These are phyloP conservation scores for Oryza australiensis DNA, from an alignment of 176 grass and related monocot species.

Conservation along the genomic window DNA sequence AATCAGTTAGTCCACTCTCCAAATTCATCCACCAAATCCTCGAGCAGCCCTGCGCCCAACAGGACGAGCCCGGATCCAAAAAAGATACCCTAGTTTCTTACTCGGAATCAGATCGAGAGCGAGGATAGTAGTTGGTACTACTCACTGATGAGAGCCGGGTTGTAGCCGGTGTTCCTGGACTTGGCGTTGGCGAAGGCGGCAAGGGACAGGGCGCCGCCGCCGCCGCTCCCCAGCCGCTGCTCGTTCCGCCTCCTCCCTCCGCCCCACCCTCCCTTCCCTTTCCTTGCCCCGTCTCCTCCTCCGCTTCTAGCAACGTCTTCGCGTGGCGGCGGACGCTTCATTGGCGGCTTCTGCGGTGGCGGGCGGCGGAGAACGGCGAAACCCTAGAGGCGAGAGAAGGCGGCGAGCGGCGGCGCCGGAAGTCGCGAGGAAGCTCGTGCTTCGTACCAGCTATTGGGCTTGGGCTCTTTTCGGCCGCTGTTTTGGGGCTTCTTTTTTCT, in stretches of 20 bases:
- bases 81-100: not conserved
- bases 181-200: conserved; percentile 83
- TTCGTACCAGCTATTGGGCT: not conserved
- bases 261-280: conserved; percentile 50
- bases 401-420: too few species aligned
- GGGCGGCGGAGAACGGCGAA: not conserved
- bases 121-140: not conserved
- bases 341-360: conserved; percentile 7
- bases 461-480: not conserved
- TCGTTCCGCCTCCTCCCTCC: conserved; percentile 54
- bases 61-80: not conserved
- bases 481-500: too few species aligned
- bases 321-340: conserved; percentile 39
- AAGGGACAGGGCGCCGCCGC: conserved; percentile 77
- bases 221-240: conserved; percentile 56
- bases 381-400: conserved; percentile 21
- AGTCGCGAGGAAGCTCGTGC: too few species aligned
- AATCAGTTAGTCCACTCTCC: not conserved
- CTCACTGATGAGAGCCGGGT: conserved; percentile 80
- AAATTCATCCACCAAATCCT: not conserved
- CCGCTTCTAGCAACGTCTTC: not conserved
- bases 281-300: not conserved
- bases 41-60: not conserved
- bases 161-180: conserved; percentile 68
- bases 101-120: not conserved